Conservation (phyloP, 2,329 filamentous ascomycete species). For the Exophiala xenobiotica region DNA sequence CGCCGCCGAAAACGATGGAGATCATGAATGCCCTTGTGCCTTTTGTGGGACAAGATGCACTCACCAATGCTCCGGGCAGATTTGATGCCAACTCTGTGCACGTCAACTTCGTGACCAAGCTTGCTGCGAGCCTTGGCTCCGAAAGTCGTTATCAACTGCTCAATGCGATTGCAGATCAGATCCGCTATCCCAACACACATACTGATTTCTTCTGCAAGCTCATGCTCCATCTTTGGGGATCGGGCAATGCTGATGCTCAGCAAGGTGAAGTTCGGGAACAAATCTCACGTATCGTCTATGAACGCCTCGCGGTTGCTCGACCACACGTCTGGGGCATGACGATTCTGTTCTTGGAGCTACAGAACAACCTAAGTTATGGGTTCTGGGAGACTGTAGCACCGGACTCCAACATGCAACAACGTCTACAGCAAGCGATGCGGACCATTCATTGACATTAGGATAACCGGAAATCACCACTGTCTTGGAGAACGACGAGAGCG, state of each 20-base stretch:
- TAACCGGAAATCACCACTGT: too few relatives aligned
- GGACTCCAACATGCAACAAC: conserved; percentile 23
- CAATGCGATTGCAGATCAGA: conserved; percentile 82
- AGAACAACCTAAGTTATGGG: conserved; percentile 85
- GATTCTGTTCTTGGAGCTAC: conserved; percentile 80
- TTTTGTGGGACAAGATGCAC: conserved; percentile 74
- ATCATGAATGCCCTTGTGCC: conserved; percentile 81
- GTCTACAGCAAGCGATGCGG: conserved; percentile 27
- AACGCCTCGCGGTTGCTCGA: conserved; percentile 82
- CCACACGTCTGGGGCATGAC: conserved; percentile 96
- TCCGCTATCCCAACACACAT: conserved; percentile 83
- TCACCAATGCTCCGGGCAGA: conserved; percentile 55
- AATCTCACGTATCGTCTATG: conserved; percentile 82
- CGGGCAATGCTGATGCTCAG: conserved; percentile 62
- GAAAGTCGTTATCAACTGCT: conserved; percentile 84
- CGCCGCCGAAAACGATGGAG: conserved; percentile 21
- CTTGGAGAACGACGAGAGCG: too few relatives aligned
- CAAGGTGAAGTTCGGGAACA: conserved; percentile 83
- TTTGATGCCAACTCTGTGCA: conserved; percentile 68
- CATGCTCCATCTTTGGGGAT: conserved; percentile 78
- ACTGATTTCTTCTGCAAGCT: conserved; percentile 91
- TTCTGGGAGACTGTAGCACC: conserved; percentile 67
- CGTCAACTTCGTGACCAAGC: conserved; percentile 69
- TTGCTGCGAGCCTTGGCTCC: conserved; percentile 71
- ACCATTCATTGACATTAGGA: conserved; percentile 21